Evolutionary conservation across 495 filamentous ascomycete species (phyloP).

Genomic region (Penicillium herquei): DNA sequence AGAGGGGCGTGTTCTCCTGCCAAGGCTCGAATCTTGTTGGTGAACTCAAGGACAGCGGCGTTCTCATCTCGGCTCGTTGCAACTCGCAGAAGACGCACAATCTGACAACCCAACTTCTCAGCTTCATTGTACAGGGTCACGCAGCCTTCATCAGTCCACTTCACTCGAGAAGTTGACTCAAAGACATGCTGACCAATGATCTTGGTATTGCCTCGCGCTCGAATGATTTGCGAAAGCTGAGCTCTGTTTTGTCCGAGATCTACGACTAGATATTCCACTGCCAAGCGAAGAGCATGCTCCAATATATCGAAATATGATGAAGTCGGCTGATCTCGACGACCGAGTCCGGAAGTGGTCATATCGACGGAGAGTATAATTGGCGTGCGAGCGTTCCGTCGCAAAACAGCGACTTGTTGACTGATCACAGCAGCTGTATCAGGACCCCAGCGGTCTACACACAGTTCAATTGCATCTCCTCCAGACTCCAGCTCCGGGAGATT

Average conservation of each 20-base stretch:
- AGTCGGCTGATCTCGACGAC: constrained; percentile 19
- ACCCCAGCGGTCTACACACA: constrained; percentile 65
- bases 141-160: constrained; percentile 63
- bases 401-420: constrained; percentile 43
- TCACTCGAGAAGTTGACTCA: constrained; percentile 46
- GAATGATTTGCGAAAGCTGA: constrained; percentile 44
- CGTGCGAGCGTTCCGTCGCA: constrained; percentile 57
- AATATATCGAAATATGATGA: constrained; percentile 48
- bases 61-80: constrained; percentile 59
- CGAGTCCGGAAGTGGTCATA: constrained; percentile 42
- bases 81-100: constrained; percentile 65
- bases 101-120: constrained; percentile 63
- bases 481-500: constrained; percentile 65
- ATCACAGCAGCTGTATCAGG: constrained; percentile 43
- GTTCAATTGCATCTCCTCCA: constrained; percentile 68
- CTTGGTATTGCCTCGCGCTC: constrained; percentile 63
- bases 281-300: constrained; percentile 67
- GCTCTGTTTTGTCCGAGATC: constrained; percentile 55
- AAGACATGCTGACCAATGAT: constrained; percentile 68
- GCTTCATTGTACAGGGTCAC: constrained; percentile 56
- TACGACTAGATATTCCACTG: constrained; percentile 69
- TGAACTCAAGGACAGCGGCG: constrained; percentile 55
- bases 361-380: constrained; percentile 72
- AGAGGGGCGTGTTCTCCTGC: constrained; percentile 48
- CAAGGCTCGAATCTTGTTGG: constrained; percentile 41